These are phyloP conservation scores for Aspergillus versicolor DNA, from an alignment of 2,329 filamentous ascomycete genomes.

Conservation along the genomic window DNA sequence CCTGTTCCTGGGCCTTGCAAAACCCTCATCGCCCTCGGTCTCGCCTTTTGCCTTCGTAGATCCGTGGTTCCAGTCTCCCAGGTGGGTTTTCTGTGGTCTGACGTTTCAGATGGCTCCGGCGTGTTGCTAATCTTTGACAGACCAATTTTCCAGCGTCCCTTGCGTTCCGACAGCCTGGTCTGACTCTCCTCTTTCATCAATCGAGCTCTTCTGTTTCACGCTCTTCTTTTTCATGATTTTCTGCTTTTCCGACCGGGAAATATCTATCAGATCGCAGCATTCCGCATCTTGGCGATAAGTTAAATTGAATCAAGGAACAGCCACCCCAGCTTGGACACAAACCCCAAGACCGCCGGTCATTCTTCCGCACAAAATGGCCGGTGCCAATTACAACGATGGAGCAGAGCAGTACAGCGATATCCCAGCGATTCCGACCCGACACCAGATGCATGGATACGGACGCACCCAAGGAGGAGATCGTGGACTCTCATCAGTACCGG, in stretches of 20 bases:
- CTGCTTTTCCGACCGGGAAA: not conserved
- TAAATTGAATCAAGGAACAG: not conserved
- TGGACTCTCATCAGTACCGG: slow-evolving; percentile 15
- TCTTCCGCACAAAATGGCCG: not conserved
- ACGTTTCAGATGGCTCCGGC: slow-evolving; percentile 12
- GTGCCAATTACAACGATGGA: not conserved
- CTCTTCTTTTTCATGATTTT: not conserved
- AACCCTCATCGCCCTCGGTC: not conserved
- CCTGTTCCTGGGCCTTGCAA: not conserved
- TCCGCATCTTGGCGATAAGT: not conserved
- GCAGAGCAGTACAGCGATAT: slow-evolving; percentile 13
- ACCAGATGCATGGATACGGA: slow-evolving; percentile 8
- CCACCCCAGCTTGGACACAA: not conserved
- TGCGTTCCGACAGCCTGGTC: not conserved
- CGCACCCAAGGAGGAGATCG: not conserved
- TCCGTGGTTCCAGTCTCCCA: slow-evolving; percentile 15
- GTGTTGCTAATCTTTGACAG: not conserved
- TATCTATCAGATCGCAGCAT: not conserved
- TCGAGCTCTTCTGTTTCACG: not conserved
- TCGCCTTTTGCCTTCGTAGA: not conserved
- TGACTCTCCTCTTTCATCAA: not conserved
- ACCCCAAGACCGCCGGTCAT: not conserved
- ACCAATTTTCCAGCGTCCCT: not conserved
- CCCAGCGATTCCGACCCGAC: slow-evolving; percentile 11
- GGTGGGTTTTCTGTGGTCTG: not conserved